Evolutionary conservation across 1,284 basidiomycete genomes (phyloP), one percentile per base, ranked within the genome.

Genomic region (Apiotrichum sp.): DNA sequence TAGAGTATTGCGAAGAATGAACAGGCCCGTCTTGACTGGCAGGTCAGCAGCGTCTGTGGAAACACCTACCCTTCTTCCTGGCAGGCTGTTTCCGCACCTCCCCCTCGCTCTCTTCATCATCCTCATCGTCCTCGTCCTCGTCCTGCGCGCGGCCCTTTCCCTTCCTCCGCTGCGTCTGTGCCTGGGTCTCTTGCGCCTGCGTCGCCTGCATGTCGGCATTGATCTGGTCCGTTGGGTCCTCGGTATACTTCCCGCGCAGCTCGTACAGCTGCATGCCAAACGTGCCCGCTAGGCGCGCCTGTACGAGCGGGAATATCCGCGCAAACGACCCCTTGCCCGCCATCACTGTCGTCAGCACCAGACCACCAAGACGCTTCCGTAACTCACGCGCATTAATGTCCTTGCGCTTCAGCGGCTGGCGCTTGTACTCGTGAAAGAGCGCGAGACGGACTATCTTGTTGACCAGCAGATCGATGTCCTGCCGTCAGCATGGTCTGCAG

Each of bases 181-280:
- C 40, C 40, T 41, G 11, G 10, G 40, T 59, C 57, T 58, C 58
- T n/a, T 52, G 38, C 10, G 53, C 38, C 22, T 33, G 50, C 13
- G 11, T 16, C 40, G 40, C n/a, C 58, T 38, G 36, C 56, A 59
- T 57, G 14, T 52, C 43, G 13, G 52, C 34, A 32, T 45, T 52
- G 6, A 52, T 42, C 10, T 33, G 36, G 9, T 45, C 51, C 1
- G 40, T 58, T 3, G 39, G 47, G 36, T 62, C 60, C 34, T 57
- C 62, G 43, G 69, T 65, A 6, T 53, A 54, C 50, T 58, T 62
- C 10, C 52, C 36, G n/a, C 72, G 59, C 8, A 75, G 58, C 53
- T 74, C 72, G 51, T 65, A 62, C 11, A 77, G 57, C 59, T 76
- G 72, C 64, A 75, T 70, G 0, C 74, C 75, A 36, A 75, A 70